Percentiles rank a stretch among this genome's conserved stretches.
Conservation (phyloP, 2,329 filamentous ascomycete species). For the Geosmithia morbida region DNA sequence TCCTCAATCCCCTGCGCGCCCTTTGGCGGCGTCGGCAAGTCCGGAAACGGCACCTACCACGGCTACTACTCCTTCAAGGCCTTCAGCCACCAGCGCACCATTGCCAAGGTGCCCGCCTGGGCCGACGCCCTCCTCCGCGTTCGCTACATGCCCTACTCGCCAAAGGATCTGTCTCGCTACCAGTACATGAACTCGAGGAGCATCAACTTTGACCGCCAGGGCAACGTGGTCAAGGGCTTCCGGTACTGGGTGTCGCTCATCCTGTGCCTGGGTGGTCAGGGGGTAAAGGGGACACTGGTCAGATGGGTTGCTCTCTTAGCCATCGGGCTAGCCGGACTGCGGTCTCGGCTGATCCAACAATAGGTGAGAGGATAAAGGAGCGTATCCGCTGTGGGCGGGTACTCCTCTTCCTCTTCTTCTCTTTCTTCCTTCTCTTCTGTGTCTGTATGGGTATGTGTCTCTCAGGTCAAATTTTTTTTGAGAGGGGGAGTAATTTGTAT, state of each 20-base stretch:
- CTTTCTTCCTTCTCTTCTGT: too few relatives aligned
- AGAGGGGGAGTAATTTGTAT: too few relatives aligned
- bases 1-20: constrained; percentile 23
- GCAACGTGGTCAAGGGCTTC: constrained; percentile 33
- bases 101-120: constrained; percentile 21
- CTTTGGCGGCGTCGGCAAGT: constrained; percentile 34
- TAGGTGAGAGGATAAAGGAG: background rate
- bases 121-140: constrained; percentile 41
- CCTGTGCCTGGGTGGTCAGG: constrained; percentile 33
- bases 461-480: too few relatives aligned
- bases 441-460: too few relatives aligned
- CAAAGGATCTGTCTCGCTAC: constrained; percentile 27
- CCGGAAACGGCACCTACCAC: constrained; percentile 32
- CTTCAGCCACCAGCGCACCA: constrained; percentile 23
- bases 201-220: constrained; percentile 49
- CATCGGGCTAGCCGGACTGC: constrained; percentile 7
- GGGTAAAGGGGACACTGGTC: constrained; percentile 32
- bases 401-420: too few relatives aligned
- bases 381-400: too few relatives aligned
- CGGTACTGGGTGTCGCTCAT: constrained; percentile 39
- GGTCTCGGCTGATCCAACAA: background rate
- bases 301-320: constrained; percentile 31
- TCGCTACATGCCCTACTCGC: constrained; percentile 51
- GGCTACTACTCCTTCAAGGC: constrained; percentile 30
- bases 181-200: constrained; percentile 24